Evolutionary conservation across 768 basidiomycete species (phyloP), one percentile per base, ranked within the genome.

Genomic region (Boletus pseudopeckii): DNA sequence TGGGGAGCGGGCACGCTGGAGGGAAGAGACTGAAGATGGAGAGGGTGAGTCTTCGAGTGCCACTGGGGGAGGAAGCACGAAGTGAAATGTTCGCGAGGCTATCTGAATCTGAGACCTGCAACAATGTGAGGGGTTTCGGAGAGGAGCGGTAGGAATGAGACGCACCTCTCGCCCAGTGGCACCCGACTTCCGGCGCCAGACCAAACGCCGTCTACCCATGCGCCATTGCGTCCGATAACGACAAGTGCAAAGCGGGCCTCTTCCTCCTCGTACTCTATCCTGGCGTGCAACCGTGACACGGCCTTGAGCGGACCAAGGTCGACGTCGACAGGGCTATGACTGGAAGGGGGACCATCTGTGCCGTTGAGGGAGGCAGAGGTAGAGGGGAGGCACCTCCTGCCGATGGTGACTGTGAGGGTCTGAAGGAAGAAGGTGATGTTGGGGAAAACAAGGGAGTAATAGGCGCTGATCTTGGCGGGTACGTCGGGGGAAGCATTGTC

Each of bases 181-280:
- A 93, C 88, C 55, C 85, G 83, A 55, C 88, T 87, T 15, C 95
- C 92, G 59, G 90, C 86, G 11, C 88, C 89, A 45, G 85, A 86
- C 90, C 95, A 99, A n/a, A 90, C 84, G 30, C 94, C 95, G 59
- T 98, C 94, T 5, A 99, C 93, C 89, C 95, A 98, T 17, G 94
- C 94, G 13, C 97, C 97, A 64, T 99, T 98, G 54, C 97, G 79
- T n/a, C 97, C 97, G 36, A 92, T 80, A 36, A 99, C 95, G 55
- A 85, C 84, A 34, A 99, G 81, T 15, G 91, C 85, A 68, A 95
- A 97, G 48, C 88, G 84, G 57, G 90, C 90, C 57, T 88, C 86
- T 8, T 91, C 88, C 68, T 90, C 86, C 76, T 95, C 92, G 65
- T 91, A 97, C 69, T 91, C 92, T 62, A 98, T 94, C 76, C 85